These are phyloP conservation scores for Extremus antarcticus DNA, from an alignment of 495 filamentous ascomycete genomes.

Conservation along the genomic window DNA sequence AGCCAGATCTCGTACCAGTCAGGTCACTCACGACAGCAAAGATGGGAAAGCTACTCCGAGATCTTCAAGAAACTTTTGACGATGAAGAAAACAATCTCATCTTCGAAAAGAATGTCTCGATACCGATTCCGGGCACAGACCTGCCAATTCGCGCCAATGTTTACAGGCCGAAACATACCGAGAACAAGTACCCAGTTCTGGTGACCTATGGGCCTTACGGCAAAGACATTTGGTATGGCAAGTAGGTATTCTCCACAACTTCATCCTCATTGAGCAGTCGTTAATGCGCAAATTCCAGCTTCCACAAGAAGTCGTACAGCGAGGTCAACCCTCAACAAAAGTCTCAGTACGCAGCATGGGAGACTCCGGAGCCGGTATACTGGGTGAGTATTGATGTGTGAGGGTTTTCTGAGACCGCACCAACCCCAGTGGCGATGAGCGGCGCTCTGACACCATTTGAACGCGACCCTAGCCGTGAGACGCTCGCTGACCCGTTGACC, in stretches of 20 bases:
- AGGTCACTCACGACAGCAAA: too few relatives aligned
- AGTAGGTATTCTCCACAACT: slow-evolving; percentile 18
- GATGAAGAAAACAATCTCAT: too few relatives aligned
- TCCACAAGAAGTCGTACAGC: slow-evolving; percentile 36
- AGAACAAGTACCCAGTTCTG: slow-evolving; percentile 35
- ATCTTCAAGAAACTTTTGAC: too few relatives aligned
- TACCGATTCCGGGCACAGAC: slow-evolving; percentile 15
- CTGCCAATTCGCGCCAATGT: slow-evolving; percentile 21
- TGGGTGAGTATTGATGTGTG: too few relatives aligned
- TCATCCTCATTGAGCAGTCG: background rate
- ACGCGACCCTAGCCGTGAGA: too few relatives aligned
- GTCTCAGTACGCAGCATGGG: slow-evolving; percentile 45
- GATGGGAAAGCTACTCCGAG: too few relatives aligned
- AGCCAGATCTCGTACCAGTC: too few relatives aligned
- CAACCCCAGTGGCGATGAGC: too few relatives aligned
- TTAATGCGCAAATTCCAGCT: slow-evolving; percentile 18
- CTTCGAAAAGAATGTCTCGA: slow-evolving; percentile 29
- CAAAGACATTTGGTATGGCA: slow-evolving; percentile 46
- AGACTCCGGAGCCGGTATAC: slow-evolving; percentile 51
- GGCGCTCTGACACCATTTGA: too few relatives aligned
- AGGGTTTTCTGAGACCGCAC: too few relatives aligned
- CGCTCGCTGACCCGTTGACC: too few relatives aligned
- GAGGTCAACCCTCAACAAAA: slow-evolving; percentile 40
- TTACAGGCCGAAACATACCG: slow-evolving; percentile 22
- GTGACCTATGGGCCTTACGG: slow-evolving; percentile 55